Base-by-base conservation (phyloP, 163 green algal species). In the Volvox carteri region DNA sequence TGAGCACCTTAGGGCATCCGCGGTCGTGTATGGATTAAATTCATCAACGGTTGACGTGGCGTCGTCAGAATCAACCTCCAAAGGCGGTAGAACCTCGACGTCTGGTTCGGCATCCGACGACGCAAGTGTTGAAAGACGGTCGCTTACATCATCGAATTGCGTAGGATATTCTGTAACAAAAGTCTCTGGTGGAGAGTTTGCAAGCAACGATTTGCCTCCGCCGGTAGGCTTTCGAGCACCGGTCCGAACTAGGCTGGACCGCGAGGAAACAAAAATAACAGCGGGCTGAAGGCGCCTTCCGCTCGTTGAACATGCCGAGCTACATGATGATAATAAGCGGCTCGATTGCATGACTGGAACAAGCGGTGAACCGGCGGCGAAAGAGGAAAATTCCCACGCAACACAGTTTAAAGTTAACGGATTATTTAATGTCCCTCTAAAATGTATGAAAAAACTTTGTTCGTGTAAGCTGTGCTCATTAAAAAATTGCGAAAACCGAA, bases 1-100 rank as follows among this genome's bases (percentile, higher is more conserved):
- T 30, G 39, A 65, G n/a, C 50, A 94, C 91, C 91, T 94, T 4
- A 92, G 76, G 0, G 90, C 83, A 84, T 94, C 91, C 1, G 88
- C 86, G 18, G 23, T 33, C 0, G 86, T 90, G 74, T 94, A 94
- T 33, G 91, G 91, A 46, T 94, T 94, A 4, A 91, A 75, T 39
- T 94, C 91, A 37, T 92, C 86, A 3, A 88, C 28, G 1, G 84
- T 81, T 1, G 72, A 30, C 8, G 56, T 89, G 0, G 41, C 52
- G 12, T 89, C 72, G 3, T 78, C 41, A 9, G 30, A 0, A 16
- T 89, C 84, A 7, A 76, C 12, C 9, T 0, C 42, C 11, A 65
- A 28, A 41, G 84, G 84, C 18, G 23, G 4, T 1, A 89, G 52
- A 16, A 89, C 11, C 84, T 89, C 84, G 6, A 89, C 72, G 39